Conservation (phyloP, 805 yeast species). For the Wickerhamomyces silvicola region DNA sequence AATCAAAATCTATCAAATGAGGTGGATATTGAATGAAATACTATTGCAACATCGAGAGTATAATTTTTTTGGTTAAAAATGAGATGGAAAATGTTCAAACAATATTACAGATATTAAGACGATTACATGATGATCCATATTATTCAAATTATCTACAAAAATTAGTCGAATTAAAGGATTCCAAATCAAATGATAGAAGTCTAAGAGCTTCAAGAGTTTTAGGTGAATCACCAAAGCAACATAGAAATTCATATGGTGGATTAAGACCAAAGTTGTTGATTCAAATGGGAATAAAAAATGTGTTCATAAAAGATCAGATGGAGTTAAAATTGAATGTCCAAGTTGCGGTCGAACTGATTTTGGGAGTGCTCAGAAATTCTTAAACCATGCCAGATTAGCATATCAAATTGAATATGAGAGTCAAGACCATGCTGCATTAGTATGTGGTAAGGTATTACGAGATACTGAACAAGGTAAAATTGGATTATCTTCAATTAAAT, state of each 20-base stretch:
- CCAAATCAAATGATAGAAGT: conserved; percentile 34
- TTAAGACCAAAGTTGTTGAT: conserved; percentile 45
- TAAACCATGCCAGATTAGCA: conserved; percentile 70
- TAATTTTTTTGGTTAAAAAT: conserved; percentile 38
- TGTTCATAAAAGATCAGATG: conserved; percentile 62
- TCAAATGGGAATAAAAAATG: conserved; percentile 36
- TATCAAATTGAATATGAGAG: conserved; percentile 65
- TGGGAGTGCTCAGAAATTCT: conserved; percentile 74
- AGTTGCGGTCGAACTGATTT: conserved; percentile 64
- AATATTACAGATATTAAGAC: conserved; percentile 46
- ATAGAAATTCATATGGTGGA: conserved; percentile 32
- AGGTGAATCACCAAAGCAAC: conserved; percentile 25
- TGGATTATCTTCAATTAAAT: conserved; percentile 33
- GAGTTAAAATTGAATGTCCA: conserved; percentile 60
- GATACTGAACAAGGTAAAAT: conserved; percentile 52
- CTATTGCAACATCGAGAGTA: conserved; percentile 53
- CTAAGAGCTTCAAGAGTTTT: conserved; percentile 15
- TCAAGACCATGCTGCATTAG: conserved; percentile 68
- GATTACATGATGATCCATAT: conserved; percentile 29
- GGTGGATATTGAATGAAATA: conserved; percentile 54
- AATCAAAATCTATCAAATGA: conserved; percentile 35
- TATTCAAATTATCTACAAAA: conserved; percentile 34
- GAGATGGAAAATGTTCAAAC: conserved; percentile 55
- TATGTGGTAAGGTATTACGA: conserved; percentile 52
- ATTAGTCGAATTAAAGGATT: conserved; percentile 33